Percentiles rank a stretch among this genome's conserved stretches.
These are phyloP conservation scores for Vachellia pachyceras DNA, from an alignment of 306 rosid species.

Conservation along the genomic window DNA sequence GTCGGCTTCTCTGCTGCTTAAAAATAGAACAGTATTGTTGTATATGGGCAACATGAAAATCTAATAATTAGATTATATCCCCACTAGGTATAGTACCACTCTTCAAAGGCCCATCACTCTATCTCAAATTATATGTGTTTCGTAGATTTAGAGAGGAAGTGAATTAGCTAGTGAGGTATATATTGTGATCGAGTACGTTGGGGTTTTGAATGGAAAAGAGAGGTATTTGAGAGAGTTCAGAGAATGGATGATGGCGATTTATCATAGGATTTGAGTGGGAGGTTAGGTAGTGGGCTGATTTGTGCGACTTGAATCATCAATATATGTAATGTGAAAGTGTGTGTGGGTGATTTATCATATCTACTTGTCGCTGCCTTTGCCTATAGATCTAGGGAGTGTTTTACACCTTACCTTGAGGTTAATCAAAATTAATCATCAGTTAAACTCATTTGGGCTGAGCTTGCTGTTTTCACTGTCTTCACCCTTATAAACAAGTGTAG, in stretches of 20 bases:
- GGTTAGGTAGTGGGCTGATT: not conserved
- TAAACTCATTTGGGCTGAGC: too few relatives aligned
- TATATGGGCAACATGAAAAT: not conserved
- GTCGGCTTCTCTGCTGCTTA: not conserved
- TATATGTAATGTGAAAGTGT: not conserved
- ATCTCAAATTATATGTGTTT: not conserved
- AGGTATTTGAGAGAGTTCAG: not conserved
- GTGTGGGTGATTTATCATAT: too few relatives aligned
- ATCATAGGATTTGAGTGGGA: not conserved
- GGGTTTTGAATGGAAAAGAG: not conserved
- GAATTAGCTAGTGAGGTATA: not conserved
- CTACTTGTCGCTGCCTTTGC: not conserved
- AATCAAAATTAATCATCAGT: not conserved
- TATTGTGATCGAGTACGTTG: not conserved
- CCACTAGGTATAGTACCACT: not conserved
- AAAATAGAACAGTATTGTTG: not conserved
- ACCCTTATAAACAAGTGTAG: too few relatives aligned
- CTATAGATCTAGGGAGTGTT: too few relatives aligned
- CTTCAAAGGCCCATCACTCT: not conserved
- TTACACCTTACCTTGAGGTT: too few relatives aligned
- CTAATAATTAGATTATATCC: not conserved
- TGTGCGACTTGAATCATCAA: not conserved
- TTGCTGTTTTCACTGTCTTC: not conserved
- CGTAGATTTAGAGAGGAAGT: not conserved
- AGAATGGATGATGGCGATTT: not conserved